Base-by-base conservation (phyloP, 768 basidiomycete genomes). In the Kwoniella botswanensis region DNA sequence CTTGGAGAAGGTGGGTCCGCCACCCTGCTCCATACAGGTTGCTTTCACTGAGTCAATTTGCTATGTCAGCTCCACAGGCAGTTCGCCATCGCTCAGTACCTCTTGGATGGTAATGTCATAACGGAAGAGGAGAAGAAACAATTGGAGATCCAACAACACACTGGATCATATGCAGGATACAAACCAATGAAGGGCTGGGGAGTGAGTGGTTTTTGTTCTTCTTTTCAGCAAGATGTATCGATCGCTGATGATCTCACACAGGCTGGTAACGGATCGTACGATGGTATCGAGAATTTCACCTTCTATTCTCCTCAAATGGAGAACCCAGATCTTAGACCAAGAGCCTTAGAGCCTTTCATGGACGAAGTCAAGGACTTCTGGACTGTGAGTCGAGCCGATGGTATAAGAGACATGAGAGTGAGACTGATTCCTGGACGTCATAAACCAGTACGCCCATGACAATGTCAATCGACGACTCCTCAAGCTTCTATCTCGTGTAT, bases 401-500 rank as follows among this genome's bases (percentile, higher is more conserved):
- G 26, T 26, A 26, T 26, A 26, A 26, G 26, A 26, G 26, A 26
- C 26, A 26, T 26, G 3, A 26, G 26, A 26, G 26, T 2, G 26
- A 26, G 26, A 26, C 26, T 26, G 26, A 26, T 26, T 2, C 26
- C 26, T 26, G 26, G 26, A 26, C 3, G 26, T 26, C 26, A 56
- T 21, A 46, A 46, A 46, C 44, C 44, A 46, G 44, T 46, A 46
- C 44, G 44, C 44, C 11, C 44, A 46, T 46, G 44, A 46, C 17
- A 46, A 46, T 46, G 44, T 46, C 44, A 77, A 78, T 64, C 71
- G 72, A 26, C 67, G 75, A 11, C 66, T 80, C 17, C 67, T 78
- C 29, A 72, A 65, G 9, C 65, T 80, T 24, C 65, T 80, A 21
- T 80, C 79, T 4, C 66, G 64, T 13, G 79, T 78, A 11, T 73